These are phyloP conservation scores for Lasiosphaeriaceae sp. DNA, from an alignment of 495 filamentous ascomycete genomes.

Conservation along the genomic window DNA sequence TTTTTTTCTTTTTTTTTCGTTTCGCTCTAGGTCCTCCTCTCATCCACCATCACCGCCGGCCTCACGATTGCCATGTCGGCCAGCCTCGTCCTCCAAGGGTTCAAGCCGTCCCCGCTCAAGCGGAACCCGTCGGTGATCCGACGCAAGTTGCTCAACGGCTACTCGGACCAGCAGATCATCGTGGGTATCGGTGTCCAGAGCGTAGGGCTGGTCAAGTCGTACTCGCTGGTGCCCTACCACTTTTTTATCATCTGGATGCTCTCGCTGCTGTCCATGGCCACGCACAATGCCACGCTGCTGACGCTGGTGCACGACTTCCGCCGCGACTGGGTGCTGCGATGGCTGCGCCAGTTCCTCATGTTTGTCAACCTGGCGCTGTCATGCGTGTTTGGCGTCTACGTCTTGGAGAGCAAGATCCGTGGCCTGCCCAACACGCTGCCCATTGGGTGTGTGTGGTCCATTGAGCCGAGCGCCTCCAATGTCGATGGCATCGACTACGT, in stretches of 20 bases:
- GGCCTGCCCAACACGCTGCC: slow-evolving; percentile 48
- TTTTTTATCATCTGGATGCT: slow-evolving; percentile 63
- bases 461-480: slow-evolving; percentile 6
- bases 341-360: slow-evolving; percentile 58
- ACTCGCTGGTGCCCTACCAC: slow-evolving; percentile 54
- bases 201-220: slow-evolving; percentile 48
- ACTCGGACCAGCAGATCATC: slow-evolving; percentile 59
- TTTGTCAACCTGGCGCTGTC: slow-evolving; percentile 52
- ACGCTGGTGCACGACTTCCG: slow-evolving; percentile 57
- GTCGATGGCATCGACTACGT: slow-evolving; percentile 41
- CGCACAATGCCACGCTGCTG: slow-evolving; percentile 53
- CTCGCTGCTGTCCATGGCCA: slow-evolving; percentile 52
- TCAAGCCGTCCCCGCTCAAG: slow-evolving; percentile 16
- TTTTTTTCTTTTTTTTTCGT: slow-evolving; percentile 15
- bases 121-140: slow-evolving; percentile 39
- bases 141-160: slow-evolving; percentile 54
- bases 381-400: slow-evolving; percentile 45
- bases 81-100: slow-evolving; percentile 46
- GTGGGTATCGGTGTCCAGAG: slow-evolving; percentile 56
- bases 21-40: slow-evolving; percentile 59
- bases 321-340: slow-evolving; percentile 57
- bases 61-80: slow-evolving; percentile 42
- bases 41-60: slow-evolving; percentile 54
- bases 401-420: slow-evolving; percentile 43
- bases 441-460: slow-evolving; percentile 50